These are phyloP conservation scores for Eucalyptus pauciflora DNA, from an alignment of 345 rosid genomes.

Conservation along the genomic window DNA sequence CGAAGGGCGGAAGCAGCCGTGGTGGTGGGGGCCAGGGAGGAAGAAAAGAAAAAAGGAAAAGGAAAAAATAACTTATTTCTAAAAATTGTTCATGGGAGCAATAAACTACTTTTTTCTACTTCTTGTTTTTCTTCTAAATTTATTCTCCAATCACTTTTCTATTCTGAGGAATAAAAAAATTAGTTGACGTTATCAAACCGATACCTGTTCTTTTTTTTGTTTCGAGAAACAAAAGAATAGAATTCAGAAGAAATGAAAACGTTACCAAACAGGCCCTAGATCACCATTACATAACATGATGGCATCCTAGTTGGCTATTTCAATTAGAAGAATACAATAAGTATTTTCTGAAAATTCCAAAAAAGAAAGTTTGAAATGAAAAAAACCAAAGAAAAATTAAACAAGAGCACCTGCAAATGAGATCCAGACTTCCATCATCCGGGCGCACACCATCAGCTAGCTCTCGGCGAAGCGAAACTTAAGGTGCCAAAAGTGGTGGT, in stretches of 20 bases:
- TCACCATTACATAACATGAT: background rate
- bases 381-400: background rate
- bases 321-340: background rate
- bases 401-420: background rate
- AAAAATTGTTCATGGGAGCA: accelerated
- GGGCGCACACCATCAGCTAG: background rate
- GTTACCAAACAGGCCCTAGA: accelerated
- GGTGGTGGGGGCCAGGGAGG: accelerated
- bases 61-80: too few relatives aligned
- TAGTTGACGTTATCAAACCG: too few relatives aligned
- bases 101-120: too few relatives aligned
- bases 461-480: background rate
- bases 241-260: accelerated
- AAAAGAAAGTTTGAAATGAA: background rate
- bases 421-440: background rate
- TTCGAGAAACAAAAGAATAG: accelerated
- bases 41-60: too few relatives aligned
- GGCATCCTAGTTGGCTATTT: background rate
- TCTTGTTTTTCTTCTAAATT: accelerated
- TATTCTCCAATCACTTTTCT: accelerated
- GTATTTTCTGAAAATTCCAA: background rate
- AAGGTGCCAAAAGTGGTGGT: background rate
- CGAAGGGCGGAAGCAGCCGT: accelerated
- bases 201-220: too few relatives aligned
- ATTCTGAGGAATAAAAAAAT: accelerated